Conservation (phyloP, 257 asterid species). For the Solanum sejunctum region DNA sequence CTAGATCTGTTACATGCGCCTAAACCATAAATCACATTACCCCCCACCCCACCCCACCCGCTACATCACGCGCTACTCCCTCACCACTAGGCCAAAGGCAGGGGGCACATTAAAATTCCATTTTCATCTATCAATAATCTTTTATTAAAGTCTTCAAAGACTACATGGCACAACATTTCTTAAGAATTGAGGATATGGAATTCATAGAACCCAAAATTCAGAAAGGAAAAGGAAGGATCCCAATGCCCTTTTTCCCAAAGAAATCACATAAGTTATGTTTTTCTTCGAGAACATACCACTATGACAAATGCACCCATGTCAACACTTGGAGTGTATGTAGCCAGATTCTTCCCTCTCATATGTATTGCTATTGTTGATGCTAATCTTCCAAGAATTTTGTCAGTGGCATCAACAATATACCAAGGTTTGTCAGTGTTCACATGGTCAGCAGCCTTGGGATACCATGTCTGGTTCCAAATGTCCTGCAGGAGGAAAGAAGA, state of each 20-base stretch:
- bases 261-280: background rate
- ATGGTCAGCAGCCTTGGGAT: slow-evolving; percentile 90
- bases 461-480: slow-evolving; percentile 94
- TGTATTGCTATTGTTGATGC: slow-evolving; percentile 86
- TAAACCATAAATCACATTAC: background rate
- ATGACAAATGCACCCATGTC: slow-evolving; percentile 98
- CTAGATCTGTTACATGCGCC: background rate
- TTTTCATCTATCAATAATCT: background rate
- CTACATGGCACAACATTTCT: background rate
- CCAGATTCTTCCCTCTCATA: slow-evolving; percentile 90
- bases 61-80: background rate
- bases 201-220: background rate
- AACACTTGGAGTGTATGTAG: slow-evolving; percentile 90
- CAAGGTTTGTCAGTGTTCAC: slow-evolving; percentile 72
- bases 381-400: slow-evolving; percentile 82
- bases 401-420: slow-evolving; percentile 87
- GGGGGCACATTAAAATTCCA: background rate
- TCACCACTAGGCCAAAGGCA: background rate
- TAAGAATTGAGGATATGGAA: background rate
- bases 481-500: slow-evolving; percentile 37
- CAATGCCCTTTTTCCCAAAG: background rate
- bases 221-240: background rate
- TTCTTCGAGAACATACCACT: slow-evolving; percentile 38
- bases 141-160: background rate
- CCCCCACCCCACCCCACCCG: no score